Percentiles rank a stretch among this genome's conserved stretches.
These are phyloP conservation scores for Oryza officinalis DNA, from an alignment of 176 grass and related monocot species.

Conservation along the genomic window DNA sequence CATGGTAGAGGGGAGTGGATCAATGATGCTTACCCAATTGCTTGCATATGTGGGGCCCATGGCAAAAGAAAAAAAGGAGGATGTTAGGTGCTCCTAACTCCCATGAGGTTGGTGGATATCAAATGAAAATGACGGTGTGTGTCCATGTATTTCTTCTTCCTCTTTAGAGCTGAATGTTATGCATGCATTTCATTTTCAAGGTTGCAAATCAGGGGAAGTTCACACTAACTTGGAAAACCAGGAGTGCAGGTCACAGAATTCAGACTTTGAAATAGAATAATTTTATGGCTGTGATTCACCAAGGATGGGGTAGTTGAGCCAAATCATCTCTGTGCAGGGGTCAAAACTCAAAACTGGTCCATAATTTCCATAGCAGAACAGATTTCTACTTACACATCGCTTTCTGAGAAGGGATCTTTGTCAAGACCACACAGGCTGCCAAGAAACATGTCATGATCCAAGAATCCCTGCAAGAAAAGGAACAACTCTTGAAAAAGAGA, in stretches of 20 bases:
- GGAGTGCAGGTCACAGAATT: neutral
- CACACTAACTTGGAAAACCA: neutral
- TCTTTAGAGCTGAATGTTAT: neutral
- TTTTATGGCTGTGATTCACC: neutral
- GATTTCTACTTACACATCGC: neutral
- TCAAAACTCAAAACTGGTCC: neutral
- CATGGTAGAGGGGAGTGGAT: neutral
- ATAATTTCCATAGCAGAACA: neutral
- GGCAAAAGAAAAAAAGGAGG: neutral
- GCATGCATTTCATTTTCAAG: slow-evolving; percentile 6
- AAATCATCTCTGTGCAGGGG: neutral
- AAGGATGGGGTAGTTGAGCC: neutral
- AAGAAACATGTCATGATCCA: neutral
- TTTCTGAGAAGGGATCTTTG: neutral
- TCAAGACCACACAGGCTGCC: neutral
- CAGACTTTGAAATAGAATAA: neutral
- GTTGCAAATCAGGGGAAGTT: slow-evolving; percentile 1
- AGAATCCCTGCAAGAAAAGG: neutral
- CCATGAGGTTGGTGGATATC: slow-evolving; percentile 29
- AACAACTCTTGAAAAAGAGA: neutral
- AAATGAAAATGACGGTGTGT: neutral
- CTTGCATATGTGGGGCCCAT: neutral
- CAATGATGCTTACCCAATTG: neutral
- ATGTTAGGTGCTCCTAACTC: slow-evolving; percentile 20
- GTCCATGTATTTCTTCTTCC: neutral